Evolutionary conservation across 768 basidiomycete genomes (phyloP), one percentile per base, ranked within the genome.

Genomic region (Amanita pallidorosea): DNA sequence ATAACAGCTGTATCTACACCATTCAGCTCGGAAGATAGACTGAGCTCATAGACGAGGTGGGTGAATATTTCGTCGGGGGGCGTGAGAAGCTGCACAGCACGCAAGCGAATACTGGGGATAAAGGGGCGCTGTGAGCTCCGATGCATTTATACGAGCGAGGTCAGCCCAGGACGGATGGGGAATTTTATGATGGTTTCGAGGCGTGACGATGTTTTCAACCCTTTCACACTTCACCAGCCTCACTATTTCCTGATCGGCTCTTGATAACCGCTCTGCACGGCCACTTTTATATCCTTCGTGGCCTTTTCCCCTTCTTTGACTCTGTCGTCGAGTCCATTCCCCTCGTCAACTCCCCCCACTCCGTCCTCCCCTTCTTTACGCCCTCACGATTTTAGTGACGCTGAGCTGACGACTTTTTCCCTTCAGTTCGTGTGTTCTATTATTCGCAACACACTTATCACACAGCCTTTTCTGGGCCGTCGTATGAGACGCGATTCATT

Each of bases 401-500:
- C 71, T 74, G 63, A 73, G 70, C 71, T 74, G 63, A 73, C 71
- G 65, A 70, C 67, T 61, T 61, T 61, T 58, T 56, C 56, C 57
- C n/a, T 18, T 29, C 42, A 51, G 50, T 13, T 7, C 31, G 49
- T 50, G 47, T 49, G 20, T 40, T 40, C n/a, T 35, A 12, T 22
- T 27, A 27, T 27, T 33, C 12, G 18, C 31, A 46, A 36, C 50
- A 35, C 50, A 29, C 40, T 44, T 6, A 15, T 25, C 42, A 25
- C 18, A 15, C 42, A 27, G 36, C 45, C 33, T 34, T 51, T 59
- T 61, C 56, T 55, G 54, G 55, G 43, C 62, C 63, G 59, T 71
- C 66, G 73, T 61, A 73, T 72, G 73, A 66, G 59, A 53, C 61
- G 58, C 56, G 63, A 63, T 57, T 55, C 46, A n/a, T 61, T 63